A percentile compares a stretch with the other conserved stretches of the same genome.
Evolutionary conservation across 805 yeast genomes (phyloP).

Genomic region (Kregervanrija delftensis): DNA sequence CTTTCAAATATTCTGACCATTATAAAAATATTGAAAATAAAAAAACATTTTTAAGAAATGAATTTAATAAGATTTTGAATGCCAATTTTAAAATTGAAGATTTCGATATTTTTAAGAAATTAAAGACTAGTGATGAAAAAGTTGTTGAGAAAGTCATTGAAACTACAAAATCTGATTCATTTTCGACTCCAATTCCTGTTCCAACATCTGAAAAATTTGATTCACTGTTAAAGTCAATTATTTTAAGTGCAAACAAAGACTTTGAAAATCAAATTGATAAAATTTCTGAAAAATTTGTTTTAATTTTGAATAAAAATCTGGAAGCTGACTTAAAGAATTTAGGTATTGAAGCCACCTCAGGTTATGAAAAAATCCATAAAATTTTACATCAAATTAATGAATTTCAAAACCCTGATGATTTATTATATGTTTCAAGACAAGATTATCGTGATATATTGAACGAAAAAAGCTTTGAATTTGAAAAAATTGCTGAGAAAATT

Average conservation of each 20-base stretch:
- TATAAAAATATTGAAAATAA: constrained; percentile 25
- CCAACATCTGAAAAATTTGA: constrained; percentile 24
- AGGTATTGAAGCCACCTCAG: constrained; percentile 20
- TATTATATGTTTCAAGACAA: constrained; percentile 37
- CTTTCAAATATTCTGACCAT: constrained; percentile 20
- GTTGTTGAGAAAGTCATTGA: constrained; percentile 1
- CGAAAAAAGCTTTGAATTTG: constrained; percentile 25
- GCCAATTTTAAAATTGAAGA: constrained; percentile 25
- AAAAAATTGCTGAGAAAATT: constrained; percentile 26
- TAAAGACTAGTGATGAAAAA: constrained; percentile 5
- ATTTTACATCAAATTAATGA: constrained; percentile 21
- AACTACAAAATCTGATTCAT: constrained; percentile 1
- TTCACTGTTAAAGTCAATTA: constrained; percentile 29
- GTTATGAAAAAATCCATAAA: constrained; percentile 22
- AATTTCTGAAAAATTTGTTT: constrained; percentile 22
- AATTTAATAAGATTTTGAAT: constrained; percentile 24
- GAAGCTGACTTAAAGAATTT: constrained; percentile 30
- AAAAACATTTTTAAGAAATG: constrained; percentile 25
- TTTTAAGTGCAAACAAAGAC: constrained; percentile 31
- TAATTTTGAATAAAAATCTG: constrained; percentile 24
- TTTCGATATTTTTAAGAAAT: constrained; percentile 17
- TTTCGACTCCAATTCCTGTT: constrained; percentile 3
- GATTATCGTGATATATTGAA: constrained; percentile 38
- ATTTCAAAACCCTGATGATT: constrained; percentile 5
- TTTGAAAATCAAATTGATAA: constrained; percentile 31